A percentile compares a stretch with the other conserved stretches of the same genome.
These are phyloP conservation scores for Pseudogymnoascus sp. DNA, from an alignment of 2,329 filamentous ascomycete species.

Conservation along the genomic window DNA sequence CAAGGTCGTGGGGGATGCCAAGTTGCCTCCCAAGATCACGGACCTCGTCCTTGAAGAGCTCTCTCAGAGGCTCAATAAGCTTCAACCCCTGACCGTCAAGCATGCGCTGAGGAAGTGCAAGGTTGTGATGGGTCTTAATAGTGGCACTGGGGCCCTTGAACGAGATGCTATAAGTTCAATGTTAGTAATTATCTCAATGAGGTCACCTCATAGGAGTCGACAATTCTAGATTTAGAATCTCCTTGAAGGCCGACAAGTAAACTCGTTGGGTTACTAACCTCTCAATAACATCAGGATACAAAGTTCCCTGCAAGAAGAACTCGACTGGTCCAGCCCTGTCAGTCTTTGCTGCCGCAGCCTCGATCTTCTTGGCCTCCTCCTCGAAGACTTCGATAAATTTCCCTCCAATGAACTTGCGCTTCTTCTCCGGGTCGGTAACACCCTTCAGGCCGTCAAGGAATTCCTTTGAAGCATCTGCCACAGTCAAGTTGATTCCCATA, in stretches of 20 bases:
- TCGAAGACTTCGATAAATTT: conserved; percentile 78
- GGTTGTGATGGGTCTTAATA: conserved; percentile 65
- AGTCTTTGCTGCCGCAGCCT: conserved; percentile 59
- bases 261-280: conserved; percentile 14
- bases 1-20: conserved; percentile 63
- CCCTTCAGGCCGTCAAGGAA: conserved; percentile 74
- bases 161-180: conserved; percentile 39
- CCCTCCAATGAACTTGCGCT: conserved; percentile 82
- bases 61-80: conserved; percentile 69
- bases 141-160: conserved; percentile 65
- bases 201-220: neutral
- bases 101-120: conserved; percentile 54
- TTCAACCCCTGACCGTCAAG: conserved; percentile 45
- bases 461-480: conserved; percentile 67
- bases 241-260: conserved; percentile 33
- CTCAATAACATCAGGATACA: conserved; percentile 58
- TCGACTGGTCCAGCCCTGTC: conserved; percentile 65
- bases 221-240: conserved; percentile 27
- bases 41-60: conserved; percentile 81
- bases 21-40: conserved; percentile 59
- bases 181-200: conserved; percentile 45
- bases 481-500: conserved; percentile 82
- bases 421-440: conserved; percentile 72
- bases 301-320: conserved; percentile 72
- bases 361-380: conserved; percentile 65